Percentiles rank a stretch among this genome's conserved stretches.
These are phyloP conservation scores for Przewalskia tangutica DNA, from an alignment of 257 asterid genomes.

Conservation along the genomic window DNA sequence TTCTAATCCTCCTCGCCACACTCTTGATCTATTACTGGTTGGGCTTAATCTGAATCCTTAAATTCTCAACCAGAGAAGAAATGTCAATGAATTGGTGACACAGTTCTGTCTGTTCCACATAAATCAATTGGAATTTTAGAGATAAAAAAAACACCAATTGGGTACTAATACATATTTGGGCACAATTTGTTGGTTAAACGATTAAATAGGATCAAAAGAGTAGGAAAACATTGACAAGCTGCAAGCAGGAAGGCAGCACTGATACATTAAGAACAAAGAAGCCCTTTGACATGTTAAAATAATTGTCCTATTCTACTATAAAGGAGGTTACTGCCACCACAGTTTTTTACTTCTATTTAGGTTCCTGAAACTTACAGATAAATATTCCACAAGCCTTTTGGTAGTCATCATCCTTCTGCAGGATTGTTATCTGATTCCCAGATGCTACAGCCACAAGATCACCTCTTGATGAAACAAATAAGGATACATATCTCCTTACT, in stretches of 20 bases:
- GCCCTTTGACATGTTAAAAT: background rate
- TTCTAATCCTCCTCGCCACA: background rate
- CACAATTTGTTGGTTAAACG: background rate
- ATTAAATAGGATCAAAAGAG: background rate
- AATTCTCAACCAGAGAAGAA: background rate
- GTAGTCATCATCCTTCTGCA: slow-evolving; percentile 71
- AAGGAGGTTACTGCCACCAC: background rate
- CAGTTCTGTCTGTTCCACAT: background rate
- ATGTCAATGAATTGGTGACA: background rate
- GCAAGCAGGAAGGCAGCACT: background rate
- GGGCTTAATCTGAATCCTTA: background rate
- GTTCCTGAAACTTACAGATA: slow-evolving; percentile 46
- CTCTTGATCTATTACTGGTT: background rate
- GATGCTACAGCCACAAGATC: slow-evolving; percentile 82
- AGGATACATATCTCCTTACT: slow-evolving; percentile 43
- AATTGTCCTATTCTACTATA: background rate
- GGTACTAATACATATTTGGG: background rate
- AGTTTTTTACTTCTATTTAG: background rate
- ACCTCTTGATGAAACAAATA: slow-evolving; percentile 70
- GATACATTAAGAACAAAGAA: background rate
- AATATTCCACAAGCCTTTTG: slow-evolving; percentile 74
- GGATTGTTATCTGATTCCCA: slow-evolving; percentile 62
- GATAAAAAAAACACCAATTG: background rate
- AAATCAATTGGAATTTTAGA: background rate
- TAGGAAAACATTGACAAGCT: background rate